Conservation (phyloP, 257 asterid species). For the Nicotiana benthamiana region DNA sequence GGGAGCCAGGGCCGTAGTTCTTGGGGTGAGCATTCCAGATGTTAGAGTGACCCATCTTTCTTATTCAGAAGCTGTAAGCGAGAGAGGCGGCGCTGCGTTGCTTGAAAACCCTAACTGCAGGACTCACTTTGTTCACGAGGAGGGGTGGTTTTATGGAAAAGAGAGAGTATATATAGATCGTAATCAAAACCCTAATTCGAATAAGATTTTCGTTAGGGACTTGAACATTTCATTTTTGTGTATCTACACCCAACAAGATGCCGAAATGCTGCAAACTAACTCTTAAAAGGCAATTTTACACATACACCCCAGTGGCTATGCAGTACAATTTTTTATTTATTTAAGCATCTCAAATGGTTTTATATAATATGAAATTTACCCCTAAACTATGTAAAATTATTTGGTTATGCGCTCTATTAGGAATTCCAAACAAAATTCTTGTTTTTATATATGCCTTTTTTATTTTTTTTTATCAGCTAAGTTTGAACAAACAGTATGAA, state of each 20-base stretch:
- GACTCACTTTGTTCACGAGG: neutral
- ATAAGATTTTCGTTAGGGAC: neutral
- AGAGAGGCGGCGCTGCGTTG: neutral
- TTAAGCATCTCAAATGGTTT: neutral
- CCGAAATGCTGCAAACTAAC: neutral
- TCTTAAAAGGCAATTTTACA: neutral
- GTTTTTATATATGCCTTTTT: too few relatives aligned
- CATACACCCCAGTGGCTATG: neutral
- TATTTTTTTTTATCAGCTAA: too few relatives aligned
- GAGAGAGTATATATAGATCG: neutral
- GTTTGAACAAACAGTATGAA: too few relatives aligned
- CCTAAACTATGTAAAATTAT: neutral
- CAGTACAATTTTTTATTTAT: too few relatives aligned
- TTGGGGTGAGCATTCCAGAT: slow-evolving; percentile 62
- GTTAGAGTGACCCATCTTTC: slow-evolving; percentile 50
- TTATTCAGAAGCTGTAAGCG: neutral
- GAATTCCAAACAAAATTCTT: too few relatives aligned
- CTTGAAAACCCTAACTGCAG: neutral
- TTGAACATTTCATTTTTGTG: neutral
- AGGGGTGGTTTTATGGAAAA: neutral
- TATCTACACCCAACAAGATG: neutral
- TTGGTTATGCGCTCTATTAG: too few relatives aligned
- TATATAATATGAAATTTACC: too few relatives aligned
- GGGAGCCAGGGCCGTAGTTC: slow-evolving; percentile 59
- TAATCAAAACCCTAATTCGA: neutral